Conservation (phyloP, 2,329 filamentous ascomycete species). For the Penicillium decumbens region DNA sequence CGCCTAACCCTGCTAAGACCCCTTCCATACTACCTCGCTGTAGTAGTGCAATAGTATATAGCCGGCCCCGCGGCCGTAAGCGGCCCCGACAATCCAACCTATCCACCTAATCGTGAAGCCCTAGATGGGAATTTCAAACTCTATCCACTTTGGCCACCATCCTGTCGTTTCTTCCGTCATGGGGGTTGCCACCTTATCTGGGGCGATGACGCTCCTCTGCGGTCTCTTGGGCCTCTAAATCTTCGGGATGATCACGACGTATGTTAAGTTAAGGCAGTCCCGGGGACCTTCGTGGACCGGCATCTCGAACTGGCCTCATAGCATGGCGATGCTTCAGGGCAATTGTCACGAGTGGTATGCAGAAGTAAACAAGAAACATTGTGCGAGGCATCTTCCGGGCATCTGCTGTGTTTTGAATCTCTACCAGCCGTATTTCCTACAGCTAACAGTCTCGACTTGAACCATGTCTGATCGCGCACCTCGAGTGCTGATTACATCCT, state of each 20-base stretch:
- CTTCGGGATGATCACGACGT: slow-evolving; percentile 1
- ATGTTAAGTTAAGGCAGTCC: slow-evolving; percentile 11
- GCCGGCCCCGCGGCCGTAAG: background rate
- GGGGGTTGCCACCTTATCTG: background rate
- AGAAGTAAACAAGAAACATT: slow-evolving; percentile 15
- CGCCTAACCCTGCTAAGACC: no score
- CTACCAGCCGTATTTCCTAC: background rate
- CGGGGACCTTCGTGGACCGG: slow-evolving; percentile 10
- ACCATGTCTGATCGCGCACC: slow-evolving; percentile 15
- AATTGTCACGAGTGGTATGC: slow-evolving; percentile 21
- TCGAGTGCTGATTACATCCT: slow-evolving; percentile 15
- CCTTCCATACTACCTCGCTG: background rate
- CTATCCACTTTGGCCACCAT: background rate
- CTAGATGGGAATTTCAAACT: background rate
- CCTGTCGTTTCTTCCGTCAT: background rate
- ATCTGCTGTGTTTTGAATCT: background rate
- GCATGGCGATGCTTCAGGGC: slow-evolving; percentile 11
- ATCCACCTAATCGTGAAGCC: background rate
- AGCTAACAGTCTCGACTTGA: slow-evolving; percentile 1
- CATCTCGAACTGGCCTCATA: slow-evolving; percentile 19
- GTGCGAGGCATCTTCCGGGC: slow-evolving; percentile 3
- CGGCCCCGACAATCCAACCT: background rate
- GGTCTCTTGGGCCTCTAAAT: slow-evolving; percentile 10
- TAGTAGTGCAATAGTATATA: background rate
- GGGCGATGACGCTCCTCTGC: slow-evolving; percentile 1